Conservation (phyloP, 495 filamentous ascomycete species). For the Aspergillus heteromorphus region DNA sequence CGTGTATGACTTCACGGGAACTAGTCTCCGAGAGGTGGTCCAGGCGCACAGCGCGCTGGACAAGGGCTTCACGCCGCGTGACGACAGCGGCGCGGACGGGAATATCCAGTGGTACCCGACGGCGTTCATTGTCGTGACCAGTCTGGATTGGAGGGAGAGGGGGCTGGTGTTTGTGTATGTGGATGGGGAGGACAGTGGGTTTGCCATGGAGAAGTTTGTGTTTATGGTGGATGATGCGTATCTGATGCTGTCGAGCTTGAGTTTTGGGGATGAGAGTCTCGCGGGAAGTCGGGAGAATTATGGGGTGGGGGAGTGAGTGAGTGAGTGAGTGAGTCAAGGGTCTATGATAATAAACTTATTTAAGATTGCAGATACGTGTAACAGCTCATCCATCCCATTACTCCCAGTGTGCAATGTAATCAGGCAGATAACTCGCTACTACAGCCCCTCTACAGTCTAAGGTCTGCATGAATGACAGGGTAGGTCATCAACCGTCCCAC, state of each 20-base stretch:
- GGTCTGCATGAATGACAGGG: too few species aligned
- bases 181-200: background rate
- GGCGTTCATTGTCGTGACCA: constrained; percentile 2
- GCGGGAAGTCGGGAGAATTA: too few species aligned
- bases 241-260: background rate
- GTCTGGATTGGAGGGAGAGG: background rate
- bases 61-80: background rate
- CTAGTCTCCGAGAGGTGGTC: background rate
- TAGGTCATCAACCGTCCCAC: too few species aligned
- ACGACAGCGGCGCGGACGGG: background rate
- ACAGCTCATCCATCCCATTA: too few species aligned
- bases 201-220: background rate
- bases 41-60: background rate
- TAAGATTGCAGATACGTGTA: too few species aligned
- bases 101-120: background rate
- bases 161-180: constrained; percentile 4
- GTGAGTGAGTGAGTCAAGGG: too few species aligned
- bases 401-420: too few species aligned
- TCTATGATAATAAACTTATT: too few species aligned
- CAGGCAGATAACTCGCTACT: too few species aligned
- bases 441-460: too few species aligned
- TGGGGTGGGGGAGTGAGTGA: too few species aligned
- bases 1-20: background rate
- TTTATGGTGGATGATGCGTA: background rate
- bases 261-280: background rate